A percentile compares a stretch with the other conserved stretches of the same genome.
Conservation (phyloP, 176 grass and related monocot genomes). For the Avena sativa region DNA sequence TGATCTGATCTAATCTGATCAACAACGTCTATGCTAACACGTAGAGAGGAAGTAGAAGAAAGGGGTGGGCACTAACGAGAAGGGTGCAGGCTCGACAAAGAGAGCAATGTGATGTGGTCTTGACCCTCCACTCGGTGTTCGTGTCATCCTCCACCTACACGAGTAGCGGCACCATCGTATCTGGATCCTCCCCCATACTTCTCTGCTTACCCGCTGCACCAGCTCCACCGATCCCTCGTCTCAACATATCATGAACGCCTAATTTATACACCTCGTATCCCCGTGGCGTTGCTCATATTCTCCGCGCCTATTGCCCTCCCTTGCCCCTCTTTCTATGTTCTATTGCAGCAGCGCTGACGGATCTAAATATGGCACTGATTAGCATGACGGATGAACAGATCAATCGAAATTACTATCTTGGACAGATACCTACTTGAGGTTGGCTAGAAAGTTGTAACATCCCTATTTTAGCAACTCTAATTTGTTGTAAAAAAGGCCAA, state of each 20-base stretch:
- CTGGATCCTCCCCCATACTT: slow-evolving; percentile 26
- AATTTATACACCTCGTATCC: slow-evolving; percentile 1
- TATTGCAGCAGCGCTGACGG: too few relatives aligned
- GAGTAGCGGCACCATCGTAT: slow-evolving; percentile 38
- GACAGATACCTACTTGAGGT: too few relatives aligned
- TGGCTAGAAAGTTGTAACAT: too few relatives aligned
- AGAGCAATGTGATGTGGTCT: slow-evolving; percentile 81
- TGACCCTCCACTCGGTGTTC: slow-evolving; percentile 50
- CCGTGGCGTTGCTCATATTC: too few relatives aligned
- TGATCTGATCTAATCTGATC: slow-evolving; percentile 39
- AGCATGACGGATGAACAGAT: too few relatives aligned
- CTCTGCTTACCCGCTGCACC: neutral
- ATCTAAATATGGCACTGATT: too few relatives aligned
- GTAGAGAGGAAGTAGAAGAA: neutral
- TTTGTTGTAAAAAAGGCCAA: too few relatives aligned
- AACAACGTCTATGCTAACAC: neutral
- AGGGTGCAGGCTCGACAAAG: slow-evolving; percentile 88
- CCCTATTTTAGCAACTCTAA: too few relatives aligned
- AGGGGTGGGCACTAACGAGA: slow-evolving; percentile 57
- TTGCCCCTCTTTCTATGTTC: too few relatives aligned
- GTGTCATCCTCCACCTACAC: slow-evolving; percentile 29
- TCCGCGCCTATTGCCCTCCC: too few relatives aligned
- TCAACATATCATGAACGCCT: neutral
- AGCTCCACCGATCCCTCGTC: slow-evolving; percentile 18
- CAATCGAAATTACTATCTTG: too few relatives aligned